Base-by-base conservation (phyloP, 441 rosid genomes). In the Theobroma grandiflorum region DNA sequence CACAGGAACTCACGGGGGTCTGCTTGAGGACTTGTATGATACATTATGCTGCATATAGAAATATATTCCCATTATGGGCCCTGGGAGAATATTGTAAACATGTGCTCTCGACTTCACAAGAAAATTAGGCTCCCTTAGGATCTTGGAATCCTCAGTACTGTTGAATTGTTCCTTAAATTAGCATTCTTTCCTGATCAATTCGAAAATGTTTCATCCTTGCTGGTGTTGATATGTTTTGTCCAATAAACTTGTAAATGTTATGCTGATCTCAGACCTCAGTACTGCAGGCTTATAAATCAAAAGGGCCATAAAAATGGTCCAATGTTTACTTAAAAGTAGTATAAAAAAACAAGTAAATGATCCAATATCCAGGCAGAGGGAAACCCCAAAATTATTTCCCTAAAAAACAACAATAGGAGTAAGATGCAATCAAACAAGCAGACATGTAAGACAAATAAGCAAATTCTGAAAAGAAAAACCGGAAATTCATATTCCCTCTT, bases 1-100 rank as follows among this genome's bases (percentile, higher is more conserved):
- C 63, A 53, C 63, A 72, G 76, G 76, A 72, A 53, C 76, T 72
- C n/a, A 3, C 63, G 4, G 63, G 76, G 64, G 50, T 53, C 64
- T 72, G 76, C 62, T 72, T 72, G 49, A 72, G 64, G 76, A 72
- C 76, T 37, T 37, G 76, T n/a, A 38, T 72, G 47, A 53, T 72
- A 37, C 76, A 72, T 20, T 72, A 72, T 72, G 76, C 49, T 53
- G 18, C 76, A 37, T 72, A 72, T 6, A 72, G 76, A 72, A 53
- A 53, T 53, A 72, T 72, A 53, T 72, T 72, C 35, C 76, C 76
- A 57, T 38, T 55, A 37, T 72, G 76, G 76, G 49, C 76, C 18
- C 64, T 72, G 6, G 76, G 63, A 55, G 64, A 72, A 55, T 72
- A 72, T 6, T n/a, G 49, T 20, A 72, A 22, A 59, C 76, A 53